phyloP scores from a whole-genome alignment of 495 filamentous ascomycete species.

The Aspergillus saccharolyticus region DNA sequence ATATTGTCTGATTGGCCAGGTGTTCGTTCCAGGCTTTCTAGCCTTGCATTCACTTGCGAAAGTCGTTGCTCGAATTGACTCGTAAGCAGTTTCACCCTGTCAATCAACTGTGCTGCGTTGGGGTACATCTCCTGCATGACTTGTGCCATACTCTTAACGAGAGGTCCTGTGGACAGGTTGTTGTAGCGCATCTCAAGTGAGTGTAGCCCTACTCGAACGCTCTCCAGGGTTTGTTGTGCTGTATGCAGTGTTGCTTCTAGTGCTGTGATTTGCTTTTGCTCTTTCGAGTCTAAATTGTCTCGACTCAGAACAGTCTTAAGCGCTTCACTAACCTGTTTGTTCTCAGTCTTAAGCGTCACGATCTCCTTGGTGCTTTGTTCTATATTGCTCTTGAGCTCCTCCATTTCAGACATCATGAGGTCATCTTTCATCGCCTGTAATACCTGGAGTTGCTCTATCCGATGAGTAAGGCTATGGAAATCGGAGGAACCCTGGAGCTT shows the following conservation, averaged over 20 bases:
- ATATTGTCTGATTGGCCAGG: not conserved
- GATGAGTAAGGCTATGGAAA: not conserved
- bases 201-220: conserved; percentile 22
- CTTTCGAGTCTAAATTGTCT: not conserved
- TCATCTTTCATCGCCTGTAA: conserved; percentile 23
- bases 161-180: conserved; percentile 27
- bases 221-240: conserved; percentile 7
- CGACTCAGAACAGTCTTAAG: not conserved
- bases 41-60: conserved; percentile 1
- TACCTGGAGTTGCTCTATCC: conserved; percentile 6
- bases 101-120: conserved; percentile 14
- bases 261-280: not conserved
- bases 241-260: not conserved
- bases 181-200: conserved; percentile 38
- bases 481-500: not conserved
- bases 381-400: conserved; percentile 11
- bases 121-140: conserved; percentile 38
- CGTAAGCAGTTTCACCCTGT: conserved; percentile 6
- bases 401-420: conserved; percentile 12
- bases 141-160: conserved; percentile 32
- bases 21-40: conserved; percentile 4
- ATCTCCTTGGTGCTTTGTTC: not conserved
- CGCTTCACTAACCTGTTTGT: conserved; percentile 9
- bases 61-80: conserved; percentile 6
- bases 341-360: not conserved